Percentiles rank a stretch among this genome's conserved stretches.
phyloP scores from a whole-genome alignment of 169 alveolate species.

The Plasmodium blacklocki region DNA sequence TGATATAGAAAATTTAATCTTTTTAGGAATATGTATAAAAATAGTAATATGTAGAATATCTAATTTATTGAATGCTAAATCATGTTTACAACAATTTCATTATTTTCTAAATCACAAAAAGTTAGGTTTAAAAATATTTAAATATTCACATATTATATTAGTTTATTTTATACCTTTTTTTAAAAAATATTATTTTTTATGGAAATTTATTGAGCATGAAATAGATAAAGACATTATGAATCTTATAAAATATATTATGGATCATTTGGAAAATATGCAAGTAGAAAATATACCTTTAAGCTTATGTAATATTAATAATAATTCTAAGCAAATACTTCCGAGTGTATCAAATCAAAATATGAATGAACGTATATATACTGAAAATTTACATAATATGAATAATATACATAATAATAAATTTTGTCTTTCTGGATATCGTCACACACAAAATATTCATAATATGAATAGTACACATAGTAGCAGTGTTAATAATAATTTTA shows the following conservation, averaged over 20 bases:
- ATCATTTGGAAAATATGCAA: conserved; percentile 34
- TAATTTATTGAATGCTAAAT: conserved; percentile 39
- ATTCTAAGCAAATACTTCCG: neutral
- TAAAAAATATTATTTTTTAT: conserved; percentile 50
- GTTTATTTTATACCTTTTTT: conserved; percentile 64
- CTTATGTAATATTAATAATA: neutral
- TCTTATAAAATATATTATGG: conserved; percentile 15
- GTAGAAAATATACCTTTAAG: neutral
- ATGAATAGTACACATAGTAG: too few species aligned
- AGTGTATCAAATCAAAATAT: neutral
- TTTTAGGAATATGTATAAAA: conserved; percentile 62
- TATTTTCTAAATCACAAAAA: conserved; percentile 34
- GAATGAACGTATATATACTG: neutral
- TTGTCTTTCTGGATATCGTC: neutral
- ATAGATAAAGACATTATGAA: conserved; percentile 42
- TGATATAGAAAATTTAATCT: conserved; percentile 26
- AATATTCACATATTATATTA: conserved; percentile 28
- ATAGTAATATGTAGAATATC: conserved; percentile 55
- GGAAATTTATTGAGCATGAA: conserved; percentile 71
- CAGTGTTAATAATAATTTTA: too few species aligned
- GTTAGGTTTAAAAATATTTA: conserved; percentile 41
- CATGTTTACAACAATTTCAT: conserved; percentile 49
- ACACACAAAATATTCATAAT: too few species aligned
- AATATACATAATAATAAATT: neutral
- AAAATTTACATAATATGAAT: neutral